Percentiles rank a stretch among this genome's conserved stretches.
These are phyloP conservation scores for Prunus salicina DNA, from an alignment of 306 rosid species.

Conservation along the genomic window DNA sequence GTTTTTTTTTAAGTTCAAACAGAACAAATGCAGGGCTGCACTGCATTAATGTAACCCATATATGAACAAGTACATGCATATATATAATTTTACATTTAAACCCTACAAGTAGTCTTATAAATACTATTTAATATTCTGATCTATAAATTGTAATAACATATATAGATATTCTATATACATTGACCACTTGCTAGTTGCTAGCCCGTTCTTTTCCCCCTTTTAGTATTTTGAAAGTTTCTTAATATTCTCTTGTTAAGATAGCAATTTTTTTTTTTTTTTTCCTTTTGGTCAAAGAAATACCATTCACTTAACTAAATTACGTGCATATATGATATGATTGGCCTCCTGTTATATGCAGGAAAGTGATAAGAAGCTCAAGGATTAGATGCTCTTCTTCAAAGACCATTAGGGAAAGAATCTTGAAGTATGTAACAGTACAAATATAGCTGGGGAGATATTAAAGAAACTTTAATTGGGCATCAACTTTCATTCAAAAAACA, in stretches of 20 bases:
- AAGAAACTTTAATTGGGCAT: too few species aligned
- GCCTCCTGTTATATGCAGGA: neutral
- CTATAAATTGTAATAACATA: neutral
- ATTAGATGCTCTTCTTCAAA: conserved; percentile 2
- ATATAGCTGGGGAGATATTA: neutral
- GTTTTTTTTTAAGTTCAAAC: too few species aligned
- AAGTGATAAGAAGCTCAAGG: neutral
- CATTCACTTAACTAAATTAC: neutral
- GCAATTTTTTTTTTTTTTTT: neutral
- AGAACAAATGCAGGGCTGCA: too few species aligned
- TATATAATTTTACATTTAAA: too few species aligned
- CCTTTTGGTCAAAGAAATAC: neutral
- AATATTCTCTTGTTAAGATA: neutral
- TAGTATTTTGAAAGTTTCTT: neutral
- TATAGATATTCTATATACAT: neutral
- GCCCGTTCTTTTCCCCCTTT: neutral
- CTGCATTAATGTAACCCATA: too few species aligned
- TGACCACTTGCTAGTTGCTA: neutral
- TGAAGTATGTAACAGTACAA: neutral
- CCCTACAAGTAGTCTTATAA: neutral
- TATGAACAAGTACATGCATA: too few species aligned
- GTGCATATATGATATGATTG: neutral
- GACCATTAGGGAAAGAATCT: neutral
- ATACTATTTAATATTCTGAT: neutral
- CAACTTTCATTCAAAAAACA: too few species aligned